These are phyloP conservation scores for Phyllostachys edulis DNA, from an alignment of 176 grass and related monocot genomes.

Conservation along the genomic window DNA sequence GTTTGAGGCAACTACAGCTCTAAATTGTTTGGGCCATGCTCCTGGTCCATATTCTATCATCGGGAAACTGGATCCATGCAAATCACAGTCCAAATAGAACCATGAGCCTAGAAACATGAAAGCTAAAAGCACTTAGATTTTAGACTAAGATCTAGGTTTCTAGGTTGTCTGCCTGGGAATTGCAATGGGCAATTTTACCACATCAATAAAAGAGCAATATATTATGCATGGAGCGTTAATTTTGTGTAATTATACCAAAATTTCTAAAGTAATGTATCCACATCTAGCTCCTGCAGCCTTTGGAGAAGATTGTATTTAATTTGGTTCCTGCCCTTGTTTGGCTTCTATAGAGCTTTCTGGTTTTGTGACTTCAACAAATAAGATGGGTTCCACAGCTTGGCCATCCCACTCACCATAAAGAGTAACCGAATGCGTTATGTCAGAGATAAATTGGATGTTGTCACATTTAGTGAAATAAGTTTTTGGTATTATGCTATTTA, in stretches of 20 bases:
- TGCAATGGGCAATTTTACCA: not conserved
- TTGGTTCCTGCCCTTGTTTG: not conserved
- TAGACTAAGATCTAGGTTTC: not conserved
- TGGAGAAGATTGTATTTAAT: not conserved
- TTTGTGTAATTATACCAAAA: not conserved
- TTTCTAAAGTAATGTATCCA: not conserved
- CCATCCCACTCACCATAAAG: not conserved
- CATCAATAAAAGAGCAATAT: not conserved
- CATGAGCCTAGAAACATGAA: not conserved
- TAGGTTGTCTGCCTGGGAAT: not conserved
- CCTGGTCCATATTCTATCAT: not conserved
- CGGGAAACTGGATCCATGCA: not conserved
- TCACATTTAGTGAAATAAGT: not conserved
- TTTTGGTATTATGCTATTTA: not conserved
- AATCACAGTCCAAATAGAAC: not conserved
- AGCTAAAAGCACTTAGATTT: not conserved
- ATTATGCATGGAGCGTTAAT: not conserved
- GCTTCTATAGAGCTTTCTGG: not conserved
- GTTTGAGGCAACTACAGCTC: not conserved
- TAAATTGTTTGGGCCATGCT: not conserved
- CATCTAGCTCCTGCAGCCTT: not conserved
- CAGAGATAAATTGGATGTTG: not conserved
- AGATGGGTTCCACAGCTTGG: not conserved
- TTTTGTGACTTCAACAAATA: slow-evolving; percentile 16
- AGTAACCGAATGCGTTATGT: not conserved